A percentile compares a stretch with the other conserved stretches of the same genome.
These are phyloP conservation scores for Aspergillus olivimuriae DNA, from an alignment of 495 filamentous ascomycete species.

Conservation along the genomic window DNA sequence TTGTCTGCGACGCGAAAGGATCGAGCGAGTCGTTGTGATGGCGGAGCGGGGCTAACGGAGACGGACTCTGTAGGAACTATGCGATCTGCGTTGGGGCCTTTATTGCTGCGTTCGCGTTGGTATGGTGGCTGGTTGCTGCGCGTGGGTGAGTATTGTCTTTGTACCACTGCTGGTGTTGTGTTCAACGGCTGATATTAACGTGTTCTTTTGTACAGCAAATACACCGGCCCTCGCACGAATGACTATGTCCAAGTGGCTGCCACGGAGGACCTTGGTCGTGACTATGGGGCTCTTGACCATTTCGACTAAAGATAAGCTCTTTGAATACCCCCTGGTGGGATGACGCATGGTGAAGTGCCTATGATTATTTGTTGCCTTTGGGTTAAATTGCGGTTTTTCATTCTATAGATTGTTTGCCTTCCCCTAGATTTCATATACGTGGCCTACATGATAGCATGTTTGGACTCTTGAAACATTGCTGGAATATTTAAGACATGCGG, in stretches of 20 bases:
- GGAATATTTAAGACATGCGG: no score
- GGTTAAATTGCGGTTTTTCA: no score
- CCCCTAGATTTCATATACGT: no score
- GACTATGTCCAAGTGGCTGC: conserved; percentile 36
- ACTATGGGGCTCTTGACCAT: conserved; percentile 18
- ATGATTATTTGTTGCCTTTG: no score
- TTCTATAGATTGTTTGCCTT: no score
- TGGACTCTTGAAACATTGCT: no score
- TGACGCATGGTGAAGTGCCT: no score
- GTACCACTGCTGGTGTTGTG: not conserved
- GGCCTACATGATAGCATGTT: no score
- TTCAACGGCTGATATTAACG: conserved; percentile 3
- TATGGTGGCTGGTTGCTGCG: conserved; percentile 62
- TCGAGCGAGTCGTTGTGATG: not conserved
- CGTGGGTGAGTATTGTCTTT: conserved; percentile 40
- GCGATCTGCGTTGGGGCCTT: conserved; percentile 58
- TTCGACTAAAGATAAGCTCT: not conserved
- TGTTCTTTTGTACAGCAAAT: conserved; percentile 31
- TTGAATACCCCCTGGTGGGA: no score
- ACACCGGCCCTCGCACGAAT: conserved; percentile 51
- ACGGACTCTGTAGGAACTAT: conserved; percentile 50
- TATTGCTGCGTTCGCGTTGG: conserved; percentile 54
- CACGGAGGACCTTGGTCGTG: conserved; percentile 24
- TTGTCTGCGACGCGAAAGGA: not conserved
- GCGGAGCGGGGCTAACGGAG: not conserved